Evolutionary conservation across 306 rosid species (phyloP).

Genomic region (Nissolia schottii): DNA sequence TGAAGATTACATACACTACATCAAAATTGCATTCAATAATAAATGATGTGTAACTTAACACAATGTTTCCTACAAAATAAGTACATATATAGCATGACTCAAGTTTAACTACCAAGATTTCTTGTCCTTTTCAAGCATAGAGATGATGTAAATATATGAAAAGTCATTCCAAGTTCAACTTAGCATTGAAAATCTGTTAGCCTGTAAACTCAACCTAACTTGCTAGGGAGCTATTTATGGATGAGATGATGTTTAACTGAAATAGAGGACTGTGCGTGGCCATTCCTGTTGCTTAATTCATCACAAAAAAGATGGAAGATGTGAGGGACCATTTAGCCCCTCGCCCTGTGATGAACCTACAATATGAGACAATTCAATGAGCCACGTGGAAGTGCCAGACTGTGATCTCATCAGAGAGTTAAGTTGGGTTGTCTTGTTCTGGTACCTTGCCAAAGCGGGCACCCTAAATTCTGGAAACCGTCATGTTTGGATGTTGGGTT

Average conservation of each 20-base stretch:
- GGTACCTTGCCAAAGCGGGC: background rate
- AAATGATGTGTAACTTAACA: no score
- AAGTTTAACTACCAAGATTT: background rate
- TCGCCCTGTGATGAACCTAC: background rate
- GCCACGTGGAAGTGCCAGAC: constrained; percentile 24
- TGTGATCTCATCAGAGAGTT: background rate
- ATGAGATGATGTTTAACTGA: background rate
- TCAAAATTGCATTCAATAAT: no score
- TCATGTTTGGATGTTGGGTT: background rate
- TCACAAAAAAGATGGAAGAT: background rate
- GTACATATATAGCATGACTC: no score
- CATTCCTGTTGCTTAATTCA: background rate
- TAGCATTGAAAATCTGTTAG: background rate
- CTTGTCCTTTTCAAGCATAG: background rate
- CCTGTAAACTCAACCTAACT: constrained; percentile 12
- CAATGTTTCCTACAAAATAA: no score
- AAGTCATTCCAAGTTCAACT: background rate
- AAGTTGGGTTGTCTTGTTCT: background rate
- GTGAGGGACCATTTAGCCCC: background rate
- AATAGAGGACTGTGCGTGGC: constrained; percentile 16
- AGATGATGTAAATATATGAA: background rate
- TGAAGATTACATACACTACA: no score
- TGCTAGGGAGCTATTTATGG: background rate
- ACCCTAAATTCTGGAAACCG: background rate
- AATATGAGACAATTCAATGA: background rate